Evolutionary conservation across 2,329 filamentous ascomycete species (phyloP).

Genomic region (Neofusicoccum parvum): DNA sequence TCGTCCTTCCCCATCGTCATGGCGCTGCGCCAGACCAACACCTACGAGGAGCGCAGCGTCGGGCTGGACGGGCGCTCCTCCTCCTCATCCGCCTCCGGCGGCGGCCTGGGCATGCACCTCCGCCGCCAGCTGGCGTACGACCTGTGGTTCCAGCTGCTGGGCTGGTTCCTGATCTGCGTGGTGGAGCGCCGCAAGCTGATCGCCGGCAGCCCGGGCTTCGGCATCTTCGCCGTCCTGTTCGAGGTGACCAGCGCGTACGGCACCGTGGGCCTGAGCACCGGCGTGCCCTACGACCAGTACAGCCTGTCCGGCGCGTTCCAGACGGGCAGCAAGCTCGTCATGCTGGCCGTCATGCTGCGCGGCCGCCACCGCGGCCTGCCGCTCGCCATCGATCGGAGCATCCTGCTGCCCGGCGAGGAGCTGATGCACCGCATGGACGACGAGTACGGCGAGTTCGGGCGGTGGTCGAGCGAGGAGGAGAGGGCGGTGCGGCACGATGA

Average conservation of each 20-base stretch:
- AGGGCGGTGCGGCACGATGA: slow-evolving; percentile 23
- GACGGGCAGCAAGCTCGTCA: slow-evolving; percentile 58
- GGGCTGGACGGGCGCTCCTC: slow-evolving; percentile 54
- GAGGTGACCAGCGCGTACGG: slow-evolving; percentile 62
- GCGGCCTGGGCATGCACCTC: slow-evolving; percentile 52
- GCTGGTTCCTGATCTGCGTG: slow-evolving; percentile 61
- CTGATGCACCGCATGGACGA: slow-evolving; percentile 38
- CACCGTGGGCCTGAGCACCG: slow-evolving; percentile 63
- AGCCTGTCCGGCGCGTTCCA: slow-evolving; percentile 60
- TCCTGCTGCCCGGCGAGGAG: slow-evolving; percentile 35
- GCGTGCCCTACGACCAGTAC: slow-evolving; percentile 56
- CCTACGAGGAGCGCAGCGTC: slow-evolving; percentile 70
- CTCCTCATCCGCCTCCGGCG: not conserved
- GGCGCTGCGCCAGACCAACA: slow-evolving; percentile 68
- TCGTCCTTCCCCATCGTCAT: slow-evolving; percentile 65
- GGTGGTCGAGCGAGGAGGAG: slow-evolving; percentile 22
- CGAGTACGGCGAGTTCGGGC: slow-evolving; percentile 27
- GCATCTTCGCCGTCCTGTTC: slow-evolving; percentile 47
- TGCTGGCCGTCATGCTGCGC: slow-evolving; percentile 59
- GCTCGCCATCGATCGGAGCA: slow-evolving; percentile 35
- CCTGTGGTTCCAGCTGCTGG: slow-evolving; percentile 66
- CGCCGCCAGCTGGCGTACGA: slow-evolving; percentile 68
- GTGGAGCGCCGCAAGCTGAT: slow-evolving; percentile 62
- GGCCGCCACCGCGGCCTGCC: slow-evolving; percentile 34
- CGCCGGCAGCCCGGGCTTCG: slow-evolving; percentile 34